phyloP scores from a whole-genome alignment of 495 filamentous ascomycete species.

The Hypoxylon trugodes region DNA sequence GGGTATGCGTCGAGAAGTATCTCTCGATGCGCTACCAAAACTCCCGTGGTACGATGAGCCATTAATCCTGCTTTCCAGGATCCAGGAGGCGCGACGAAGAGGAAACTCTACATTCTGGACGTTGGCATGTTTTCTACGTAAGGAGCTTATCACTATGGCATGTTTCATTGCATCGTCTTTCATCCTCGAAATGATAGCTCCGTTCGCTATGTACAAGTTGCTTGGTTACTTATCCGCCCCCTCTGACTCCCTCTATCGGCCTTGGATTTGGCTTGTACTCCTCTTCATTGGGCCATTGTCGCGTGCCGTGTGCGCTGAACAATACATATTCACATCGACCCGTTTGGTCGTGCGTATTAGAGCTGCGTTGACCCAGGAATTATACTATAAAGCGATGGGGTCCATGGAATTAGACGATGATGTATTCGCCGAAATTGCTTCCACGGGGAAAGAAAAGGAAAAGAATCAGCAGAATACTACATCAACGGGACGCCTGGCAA shows the following conservation, averaged over 20 bases:
- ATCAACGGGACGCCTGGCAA: conserved; percentile 57
- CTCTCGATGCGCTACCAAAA: conserved; percentile 56
- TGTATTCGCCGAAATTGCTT: conserved; percentile 45
- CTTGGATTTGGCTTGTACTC: conserved; percentile 55
- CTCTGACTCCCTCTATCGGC: conserved; percentile 46
- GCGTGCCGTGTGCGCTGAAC: conserved; percentile 55
- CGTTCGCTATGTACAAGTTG: conserved; percentile 56
- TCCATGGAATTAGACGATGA: conserved; percentile 56
- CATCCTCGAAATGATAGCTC: conserved; percentile 51
- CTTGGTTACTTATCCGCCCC: conserved; percentile 52
- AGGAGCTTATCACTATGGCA: conserved; percentile 51
- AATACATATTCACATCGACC: conserved; percentile 59
- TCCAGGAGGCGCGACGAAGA: conserved; percentile 49
- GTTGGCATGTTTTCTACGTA: conserved; percentile 47
- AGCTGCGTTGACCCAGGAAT: conserved; percentile 57
- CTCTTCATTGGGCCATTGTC: conserved; percentile 54
- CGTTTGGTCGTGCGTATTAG: conserved; percentile 57
- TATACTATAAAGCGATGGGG: conserved; percentile 59
- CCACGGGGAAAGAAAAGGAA: conserved; percentile 37
- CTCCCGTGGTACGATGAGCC: conserved; percentile 62
- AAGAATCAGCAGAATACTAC: conserved; percentile 46
- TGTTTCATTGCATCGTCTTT: conserved; percentile 46
- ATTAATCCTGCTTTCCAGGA: conserved; percentile 48
- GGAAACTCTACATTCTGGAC: conserved; percentile 54
- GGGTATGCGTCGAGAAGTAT: conserved; percentile 52